phyloP scores from a whole-genome alignment of 257 asterid genomes.

The Solanum neorickii region DNA sequence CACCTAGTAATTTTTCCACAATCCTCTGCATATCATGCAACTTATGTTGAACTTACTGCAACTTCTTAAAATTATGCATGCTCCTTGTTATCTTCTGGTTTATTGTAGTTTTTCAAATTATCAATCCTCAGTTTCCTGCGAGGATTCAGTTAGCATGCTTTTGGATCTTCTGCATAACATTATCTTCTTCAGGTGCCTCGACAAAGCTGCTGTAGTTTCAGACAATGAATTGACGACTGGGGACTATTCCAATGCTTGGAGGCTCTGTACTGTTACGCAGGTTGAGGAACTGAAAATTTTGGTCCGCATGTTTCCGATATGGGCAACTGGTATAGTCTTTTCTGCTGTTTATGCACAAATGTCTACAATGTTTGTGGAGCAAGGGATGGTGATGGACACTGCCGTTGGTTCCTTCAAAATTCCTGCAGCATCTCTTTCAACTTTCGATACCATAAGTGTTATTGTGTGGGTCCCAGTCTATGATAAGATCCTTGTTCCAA shows the following conservation, averaged over 20 bases:
- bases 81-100: background rate
- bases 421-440: slow-evolving; percentile 84
- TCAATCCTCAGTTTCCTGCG: background rate
- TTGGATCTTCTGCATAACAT: background rate
- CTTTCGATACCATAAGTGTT: slow-evolving; percentile 72
- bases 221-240: slow-evolving; percentile 37
- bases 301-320: slow-evolving; percentile 86
- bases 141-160: background rate
- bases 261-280: slow-evolving; percentile 81
- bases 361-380: slow-evolving; percentile 91
- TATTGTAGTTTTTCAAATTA: background rate
- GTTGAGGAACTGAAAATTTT: slow-evolving; percentile 75
- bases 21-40: background rate
- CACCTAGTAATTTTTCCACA: background rate
- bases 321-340: slow-evolving; percentile 91
- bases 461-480: slow-evolving; percentile 84
- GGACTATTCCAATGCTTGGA: slow-evolving; percentile 66
- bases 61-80: background rate
- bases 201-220: slow-evolving; percentile 61
- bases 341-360: slow-evolving; percentile 85
- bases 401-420: slow-evolving; percentile 65
- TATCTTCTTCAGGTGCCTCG: slow-evolving; percentile 57
- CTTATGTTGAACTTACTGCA: background rate
- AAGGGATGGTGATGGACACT: slow-evolving; percentile 88
- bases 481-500: slow-evolving; percentile 63